These are phyloP conservation scores for Cicer bijugum DNA, from an alignment of 306 rosid genomes.

Conservation along the genomic window DNA sequence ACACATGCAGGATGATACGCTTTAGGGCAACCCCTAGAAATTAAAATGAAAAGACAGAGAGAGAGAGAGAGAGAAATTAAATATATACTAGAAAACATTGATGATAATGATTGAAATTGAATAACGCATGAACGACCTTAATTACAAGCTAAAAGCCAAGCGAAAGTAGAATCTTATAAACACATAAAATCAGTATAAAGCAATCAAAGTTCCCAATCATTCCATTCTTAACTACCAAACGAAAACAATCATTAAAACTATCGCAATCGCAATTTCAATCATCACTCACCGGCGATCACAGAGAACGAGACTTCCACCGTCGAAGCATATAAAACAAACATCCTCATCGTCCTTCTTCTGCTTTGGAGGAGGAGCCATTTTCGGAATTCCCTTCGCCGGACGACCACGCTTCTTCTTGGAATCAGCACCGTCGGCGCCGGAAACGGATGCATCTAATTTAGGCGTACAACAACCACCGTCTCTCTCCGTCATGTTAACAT, in stretches of 20 bases:
- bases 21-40: conserved; percentile 89
- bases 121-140: conserved; percentile 32
- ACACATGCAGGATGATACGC: conserved; percentile 95
- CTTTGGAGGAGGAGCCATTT: conserved; percentile 50
- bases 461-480: conserved; percentile 21
- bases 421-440: conserved; percentile 38
- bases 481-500: conserved; percentile 37
- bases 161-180: conserved; percentile 8
- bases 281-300: conserved; percentile 96
- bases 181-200: background rate
- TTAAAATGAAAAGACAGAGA: background rate
- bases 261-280: background rate
- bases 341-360: conserved; percentile 76
- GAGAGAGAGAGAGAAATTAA: background rate
- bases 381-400: conserved; percentile 63
- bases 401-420: conserved; percentile 78
- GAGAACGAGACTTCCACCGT: conserved; percentile 95
- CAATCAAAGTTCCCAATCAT: background rate
- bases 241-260: background rate
- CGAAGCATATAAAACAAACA: conserved; percentile 96
- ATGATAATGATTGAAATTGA: conserved; percentile 19
- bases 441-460: conserved; percentile 32
- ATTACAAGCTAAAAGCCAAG: conserved; percentile 35
- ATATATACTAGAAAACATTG: conserved; percentile 27
- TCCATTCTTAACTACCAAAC: background rate